A percentile compares a stretch with the other conserved stretches of the same genome.
Conservation (phyloP, 2,329 filamentous ascomycete species). For the Neurospora crassa region DNA sequence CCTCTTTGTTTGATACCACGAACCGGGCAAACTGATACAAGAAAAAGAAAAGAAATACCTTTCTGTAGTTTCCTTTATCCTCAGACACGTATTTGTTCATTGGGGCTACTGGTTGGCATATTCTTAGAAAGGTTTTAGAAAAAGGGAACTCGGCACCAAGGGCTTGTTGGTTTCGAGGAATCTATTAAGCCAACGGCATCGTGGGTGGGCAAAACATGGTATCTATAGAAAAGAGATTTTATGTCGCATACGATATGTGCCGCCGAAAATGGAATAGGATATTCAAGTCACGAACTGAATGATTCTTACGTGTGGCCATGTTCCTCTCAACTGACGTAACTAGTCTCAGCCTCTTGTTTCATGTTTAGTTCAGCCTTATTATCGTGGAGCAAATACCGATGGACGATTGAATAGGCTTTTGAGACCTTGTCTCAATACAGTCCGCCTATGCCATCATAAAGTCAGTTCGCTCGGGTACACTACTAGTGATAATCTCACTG, state of each 20-base stretch:
- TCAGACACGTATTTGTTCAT: not conserved
- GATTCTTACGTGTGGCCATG: not conserved
- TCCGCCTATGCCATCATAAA: not conserved
- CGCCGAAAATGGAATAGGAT: slow-evolving; percentile 7
- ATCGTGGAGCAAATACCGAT: not conserved
- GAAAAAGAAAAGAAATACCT: not conserved
- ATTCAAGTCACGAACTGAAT: slow-evolving; percentile 3
- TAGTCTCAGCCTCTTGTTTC: not conserved
- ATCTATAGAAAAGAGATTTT: slow-evolving; percentile 3
- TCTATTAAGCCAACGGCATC: not conserved
- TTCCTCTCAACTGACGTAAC: not conserved
- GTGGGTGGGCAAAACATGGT: not conserved
- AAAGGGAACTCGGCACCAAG: not conserved
- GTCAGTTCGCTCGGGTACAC: not conserved
- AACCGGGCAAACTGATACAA: not conserved
- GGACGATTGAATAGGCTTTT: not conserved
- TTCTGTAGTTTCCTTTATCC: slow-evolving; percentile 1
- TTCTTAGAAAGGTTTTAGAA: slow-evolving; percentile 9
- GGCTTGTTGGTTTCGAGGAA: slow-evolving; percentile 2
- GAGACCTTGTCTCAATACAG: not conserved
- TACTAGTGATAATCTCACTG: not conserved
- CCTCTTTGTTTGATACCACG: slow-evolving; percentile 9
- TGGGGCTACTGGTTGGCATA: slow-evolving; percentile 16
- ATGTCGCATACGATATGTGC: not conserved
- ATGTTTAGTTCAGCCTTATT: not conserved